These are phyloP conservation scores for Gossypium australe DNA, from an alignment of 345 rosid genomes.

Conservation along the genomic window DNA sequence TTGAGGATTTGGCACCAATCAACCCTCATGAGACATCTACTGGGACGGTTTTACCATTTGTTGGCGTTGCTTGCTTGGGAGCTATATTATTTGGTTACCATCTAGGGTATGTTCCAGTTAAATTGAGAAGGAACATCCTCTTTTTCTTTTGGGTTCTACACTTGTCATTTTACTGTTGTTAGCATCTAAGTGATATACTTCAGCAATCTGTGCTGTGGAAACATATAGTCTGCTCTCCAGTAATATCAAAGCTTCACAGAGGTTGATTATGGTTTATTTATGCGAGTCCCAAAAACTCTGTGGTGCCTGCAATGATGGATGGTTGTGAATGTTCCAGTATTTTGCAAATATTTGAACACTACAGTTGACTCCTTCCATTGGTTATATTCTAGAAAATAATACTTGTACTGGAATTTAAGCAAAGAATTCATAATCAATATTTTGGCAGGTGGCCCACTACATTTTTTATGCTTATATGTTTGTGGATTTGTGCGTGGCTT, in stretches of 20 bases:
- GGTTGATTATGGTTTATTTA: not conserved
- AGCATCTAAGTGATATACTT: not conserved
- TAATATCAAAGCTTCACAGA: not conserved
- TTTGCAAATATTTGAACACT: not conserved
- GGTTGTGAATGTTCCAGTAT: not conserved
- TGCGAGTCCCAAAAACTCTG: not conserved
- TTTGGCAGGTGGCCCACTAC: not conserved
- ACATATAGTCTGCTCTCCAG: not conserved
- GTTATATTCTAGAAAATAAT: not conserved
- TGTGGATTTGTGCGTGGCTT: not conserved
- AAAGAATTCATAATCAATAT: not conserved
- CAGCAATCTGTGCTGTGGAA: not conserved
- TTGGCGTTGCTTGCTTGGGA: slow-evolving; percentile 93
- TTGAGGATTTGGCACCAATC: slow-evolving; percentile 49
- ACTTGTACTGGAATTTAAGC: not conserved
- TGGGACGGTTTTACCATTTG: slow-evolving; percentile 80
- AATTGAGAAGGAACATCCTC: not conserved
- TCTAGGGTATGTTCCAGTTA: slow-evolving; percentile 57
- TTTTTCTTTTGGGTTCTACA: not conserved
- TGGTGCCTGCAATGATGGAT: not conserved
- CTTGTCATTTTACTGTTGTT: not conserved
- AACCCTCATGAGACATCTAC: slow-evolving; percentile 48
- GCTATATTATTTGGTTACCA: slow-evolving; percentile 96
- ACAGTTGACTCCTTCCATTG: not conserved
- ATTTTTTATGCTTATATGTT: slow-evolving; percentile 1